phyloP scores from a whole-genome alignment of 2,329 filamentous ascomycete genomes.

The Cytospora paraplurivora region DNA sequence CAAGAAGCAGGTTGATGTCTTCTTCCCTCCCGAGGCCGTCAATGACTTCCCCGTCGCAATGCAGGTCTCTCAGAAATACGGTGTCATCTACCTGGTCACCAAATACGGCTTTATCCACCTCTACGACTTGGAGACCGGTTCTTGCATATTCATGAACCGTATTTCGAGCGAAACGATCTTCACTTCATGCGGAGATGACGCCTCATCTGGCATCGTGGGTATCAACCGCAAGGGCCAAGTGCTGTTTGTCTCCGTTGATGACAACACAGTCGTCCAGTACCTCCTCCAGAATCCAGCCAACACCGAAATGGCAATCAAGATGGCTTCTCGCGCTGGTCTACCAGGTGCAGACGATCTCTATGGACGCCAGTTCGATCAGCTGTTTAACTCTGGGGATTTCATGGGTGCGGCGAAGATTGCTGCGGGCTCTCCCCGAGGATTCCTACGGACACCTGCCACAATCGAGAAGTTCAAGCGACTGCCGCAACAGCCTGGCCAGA shows the following conservation, averaged over 20 bases:
- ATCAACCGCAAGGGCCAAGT: slow-evolving; percentile 99
- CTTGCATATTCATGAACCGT: slow-evolving; percentile 98
- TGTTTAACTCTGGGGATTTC: slow-evolving; percentile 79
- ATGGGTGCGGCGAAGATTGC: slow-evolving; percentile 91
- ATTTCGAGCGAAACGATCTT: slow-evolving; percentile 99
- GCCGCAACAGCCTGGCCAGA: slow-evolving; percentile 77
- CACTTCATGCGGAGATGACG: slow-evolving; percentile 81
- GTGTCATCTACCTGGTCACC: slow-evolving; percentile 94
- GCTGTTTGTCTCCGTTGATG: slow-evolving; percentile 89
- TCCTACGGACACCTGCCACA: slow-evolving; percentile 89
- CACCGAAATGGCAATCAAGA: slow-evolving; percentile 88
- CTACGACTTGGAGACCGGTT: slow-evolving; percentile 94
- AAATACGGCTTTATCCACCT: slow-evolving; percentile 99
- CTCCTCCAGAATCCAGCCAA: slow-evolving; percentile 96
- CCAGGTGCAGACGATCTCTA: slow-evolving; percentile 94
- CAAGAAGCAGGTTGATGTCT: slow-evolving; percentile 97
- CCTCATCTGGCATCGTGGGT: slow-evolving; percentile 85
- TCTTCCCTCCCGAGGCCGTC: slow-evolving; percentile 92
- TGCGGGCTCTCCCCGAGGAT: slow-evolving; percentile 93
- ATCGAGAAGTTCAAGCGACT: slow-evolving; percentile 95
- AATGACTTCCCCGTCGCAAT: slow-evolving; percentile 98
- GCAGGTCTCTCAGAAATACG: slow-evolving; percentile 95
- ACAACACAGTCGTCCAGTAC: slow-evolving; percentile 88
- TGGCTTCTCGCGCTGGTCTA: slow-evolving; percentile 90
- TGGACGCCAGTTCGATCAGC: slow-evolving; percentile 86